These are phyloP conservation scores for Globisporangium uncinulatum DNA, from an alignment of 352 stramenopile genomes.

Conservation along the genomic window DNA sequence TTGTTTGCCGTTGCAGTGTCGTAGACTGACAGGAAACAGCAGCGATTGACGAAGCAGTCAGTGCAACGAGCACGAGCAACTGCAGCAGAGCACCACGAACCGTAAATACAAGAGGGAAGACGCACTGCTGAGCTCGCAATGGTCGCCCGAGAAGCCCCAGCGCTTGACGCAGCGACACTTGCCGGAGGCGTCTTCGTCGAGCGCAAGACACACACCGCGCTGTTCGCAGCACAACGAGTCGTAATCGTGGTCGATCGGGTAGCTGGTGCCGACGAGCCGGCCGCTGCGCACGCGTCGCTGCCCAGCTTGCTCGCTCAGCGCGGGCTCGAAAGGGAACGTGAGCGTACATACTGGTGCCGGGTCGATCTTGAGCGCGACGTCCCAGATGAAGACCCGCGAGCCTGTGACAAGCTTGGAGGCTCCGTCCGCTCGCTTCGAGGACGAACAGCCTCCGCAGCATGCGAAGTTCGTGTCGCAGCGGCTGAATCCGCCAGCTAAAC, in stretches of 20 bases:
- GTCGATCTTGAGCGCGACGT: conserved; percentile 51
- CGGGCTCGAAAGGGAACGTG: conserved; percentile 62
- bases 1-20: conserved; percentile 48
- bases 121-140: conserved; percentile 60
- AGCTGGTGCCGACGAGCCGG: conserved; percentile 47
- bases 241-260: conserved; percentile 70
- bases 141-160: conserved; percentile 62
- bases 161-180: conserved; percentile 57
- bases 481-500: not conserved
- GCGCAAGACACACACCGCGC: conserved; percentile 31
- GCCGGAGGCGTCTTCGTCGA: conserved; percentile 54
- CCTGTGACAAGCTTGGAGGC: conserved; percentile 41
- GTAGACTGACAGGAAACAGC: conserved; percentile 31
- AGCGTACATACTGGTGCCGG: conserved; percentile 31
- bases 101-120: not conserved
- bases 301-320: conserved; percentile 48
- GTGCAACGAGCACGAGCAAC: not conserved
- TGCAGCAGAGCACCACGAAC: too few species aligned
- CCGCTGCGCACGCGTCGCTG: conserved; percentile 57
- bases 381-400: conserved; percentile 62
- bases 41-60: not conserved
- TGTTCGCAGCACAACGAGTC: conserved; percentile 67
- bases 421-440: conserved; percentile 36
- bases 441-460: conserved; percentile 69
- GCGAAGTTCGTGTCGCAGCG: conserved; percentile 49